These are phyloP conservation scores for Aspergillus jensenii DNA, from an alignment of 2,329 filamentous ascomycete species.

Conservation along the genomic window DNA sequence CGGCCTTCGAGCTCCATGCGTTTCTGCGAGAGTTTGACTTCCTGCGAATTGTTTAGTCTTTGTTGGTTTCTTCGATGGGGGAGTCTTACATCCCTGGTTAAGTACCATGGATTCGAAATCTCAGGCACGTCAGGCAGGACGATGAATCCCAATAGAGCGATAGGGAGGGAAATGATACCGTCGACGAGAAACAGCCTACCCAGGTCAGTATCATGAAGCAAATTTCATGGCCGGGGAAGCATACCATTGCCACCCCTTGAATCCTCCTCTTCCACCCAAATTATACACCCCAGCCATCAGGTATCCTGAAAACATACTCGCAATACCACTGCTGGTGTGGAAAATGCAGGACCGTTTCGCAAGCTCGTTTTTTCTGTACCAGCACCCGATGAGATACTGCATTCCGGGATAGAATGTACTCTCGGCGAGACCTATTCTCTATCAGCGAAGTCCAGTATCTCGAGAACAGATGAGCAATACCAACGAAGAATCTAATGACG, in stretches of 20 bases:
- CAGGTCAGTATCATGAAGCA: background rate
- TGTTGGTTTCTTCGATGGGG: background rate
- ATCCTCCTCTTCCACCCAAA: conserved; percentile 49
- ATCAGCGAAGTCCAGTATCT: background rate
- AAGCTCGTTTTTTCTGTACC: conserved; percentile 53
- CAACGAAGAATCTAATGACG: conserved; percentile 51
- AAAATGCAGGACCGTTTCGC: conserved; percentile 56
- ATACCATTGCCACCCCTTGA: conserved; percentile 54
- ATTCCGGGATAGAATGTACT: conserved; percentile 54
- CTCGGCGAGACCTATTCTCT: conserved; percentile 43
- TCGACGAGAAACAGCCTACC: conserved; percentile 53
- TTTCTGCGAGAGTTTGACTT: conserved; percentile 48
- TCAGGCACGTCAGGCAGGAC: conserved; percentile 52
- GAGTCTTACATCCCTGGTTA: conserved; percentile 37
- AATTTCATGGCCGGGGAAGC: background rate
- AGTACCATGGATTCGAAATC: conserved; percentile 51
- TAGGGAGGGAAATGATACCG: conserved; percentile 54
- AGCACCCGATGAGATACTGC: conserved; percentile 53
- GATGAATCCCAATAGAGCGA: conserved; percentile 53
- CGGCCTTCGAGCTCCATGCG: conserved; percentile 54
- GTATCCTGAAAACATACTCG: conserved; percentile 50
- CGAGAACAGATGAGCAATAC: conserved; percentile 15
- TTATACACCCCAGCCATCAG: conserved; percentile 55
- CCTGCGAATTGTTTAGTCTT: conserved; percentile 21
- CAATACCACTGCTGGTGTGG: conserved; percentile 48